Evolutionary conservation across 768 basidiomycete genomes (phyloP).

Genomic region (Lactifluus hygrophoroides): DNA sequence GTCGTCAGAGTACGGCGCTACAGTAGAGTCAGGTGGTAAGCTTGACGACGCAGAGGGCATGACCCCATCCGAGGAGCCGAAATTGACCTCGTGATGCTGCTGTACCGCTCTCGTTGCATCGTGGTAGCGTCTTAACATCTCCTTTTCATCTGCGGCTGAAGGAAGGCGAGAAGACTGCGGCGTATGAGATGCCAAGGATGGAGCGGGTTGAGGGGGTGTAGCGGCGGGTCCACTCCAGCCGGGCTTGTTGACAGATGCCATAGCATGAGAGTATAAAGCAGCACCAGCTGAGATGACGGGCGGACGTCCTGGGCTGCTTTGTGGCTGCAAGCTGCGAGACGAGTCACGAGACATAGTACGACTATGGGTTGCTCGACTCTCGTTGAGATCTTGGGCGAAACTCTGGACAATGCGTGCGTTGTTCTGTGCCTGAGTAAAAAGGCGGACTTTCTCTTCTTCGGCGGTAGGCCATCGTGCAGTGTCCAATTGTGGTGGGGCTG

Average conservation of each 20-base stretch:
- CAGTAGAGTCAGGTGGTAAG: neutral
- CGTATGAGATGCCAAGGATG: constrained; percentile 17
- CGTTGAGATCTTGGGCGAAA: constrained; percentile 24
- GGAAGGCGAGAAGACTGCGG: constrained; percentile 4
- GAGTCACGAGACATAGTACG: constrained; percentile 13
- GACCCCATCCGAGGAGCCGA: constrained; percentile 22
- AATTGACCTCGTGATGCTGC: constrained; percentile 13
- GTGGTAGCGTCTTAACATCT: constrained; percentile 27
- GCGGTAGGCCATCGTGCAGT: constrained; percentile 49
- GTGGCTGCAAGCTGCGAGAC: constrained; percentile 12
- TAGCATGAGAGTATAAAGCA: constrained; percentile 38
- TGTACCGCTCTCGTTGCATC: constrained; percentile 26
- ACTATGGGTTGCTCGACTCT: constrained; percentile 21
- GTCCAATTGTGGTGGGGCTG: neutral
- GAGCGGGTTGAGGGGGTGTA: constrained; percentile 16
- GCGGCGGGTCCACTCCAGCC: neutral
- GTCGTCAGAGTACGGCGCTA: neutral
- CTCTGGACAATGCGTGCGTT: constrained; percentile 55
- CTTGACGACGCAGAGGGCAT: constrained; percentile 17
- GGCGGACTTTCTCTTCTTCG: constrained; percentile 65
- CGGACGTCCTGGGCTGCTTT: constrained; percentile 15
- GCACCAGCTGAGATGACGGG: constrained; percentile 33
- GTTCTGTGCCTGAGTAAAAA: constrained; percentile 61
- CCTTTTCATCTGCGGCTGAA: constrained; percentile 24
- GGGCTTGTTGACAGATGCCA: constrained; percentile 31